Evolutionary conservation across 1,284 basidiomycete genomes (phyloP).

Genomic region (Rhodotorula sp.): DNA sequence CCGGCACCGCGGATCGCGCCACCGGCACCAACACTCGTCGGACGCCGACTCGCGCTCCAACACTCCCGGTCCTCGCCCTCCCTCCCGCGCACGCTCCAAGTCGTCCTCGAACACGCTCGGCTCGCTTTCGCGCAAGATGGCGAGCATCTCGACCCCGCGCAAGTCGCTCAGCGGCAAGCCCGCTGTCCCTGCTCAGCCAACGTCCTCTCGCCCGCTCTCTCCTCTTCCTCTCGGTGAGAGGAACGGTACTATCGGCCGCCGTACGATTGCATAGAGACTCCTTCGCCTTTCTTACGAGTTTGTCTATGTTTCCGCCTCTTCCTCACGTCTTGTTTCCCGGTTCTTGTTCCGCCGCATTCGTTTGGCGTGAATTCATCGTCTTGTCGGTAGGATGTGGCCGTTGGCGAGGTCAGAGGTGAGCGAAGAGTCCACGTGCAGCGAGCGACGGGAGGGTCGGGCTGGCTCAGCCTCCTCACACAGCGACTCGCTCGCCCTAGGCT

Average conservation of each 20-base stretch:
- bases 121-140: constrained; percentile 21
- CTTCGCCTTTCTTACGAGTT: neutral
- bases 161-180: neutral
- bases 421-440: too few species aligned
- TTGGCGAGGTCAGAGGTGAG: too few species aligned
- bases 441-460: too few species aligned
- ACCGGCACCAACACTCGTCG: constrained; percentile 18
- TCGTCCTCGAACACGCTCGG: constrained; percentile 11
- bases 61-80: constrained; percentile 1
- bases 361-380: too few species aligned
- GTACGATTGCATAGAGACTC: neutral
- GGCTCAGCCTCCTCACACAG: neutral
- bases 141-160: neutral
- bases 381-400: too few species aligned
- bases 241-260: neutral
- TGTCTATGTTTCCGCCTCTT: neutral
- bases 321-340: neutral
- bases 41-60: constrained; percentile 11
- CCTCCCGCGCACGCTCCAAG: constrained; percentile 16
- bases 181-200: neutral
- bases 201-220: neutral
- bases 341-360: neutral
- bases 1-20: constrained; percentile 17
- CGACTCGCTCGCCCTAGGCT: neutral
- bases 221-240: constrained; percentile 9